phyloP scores from a whole-genome alignment of 2,329 filamentous ascomycete genomes.

The Aspergillus pseudotamarii region DNA sequence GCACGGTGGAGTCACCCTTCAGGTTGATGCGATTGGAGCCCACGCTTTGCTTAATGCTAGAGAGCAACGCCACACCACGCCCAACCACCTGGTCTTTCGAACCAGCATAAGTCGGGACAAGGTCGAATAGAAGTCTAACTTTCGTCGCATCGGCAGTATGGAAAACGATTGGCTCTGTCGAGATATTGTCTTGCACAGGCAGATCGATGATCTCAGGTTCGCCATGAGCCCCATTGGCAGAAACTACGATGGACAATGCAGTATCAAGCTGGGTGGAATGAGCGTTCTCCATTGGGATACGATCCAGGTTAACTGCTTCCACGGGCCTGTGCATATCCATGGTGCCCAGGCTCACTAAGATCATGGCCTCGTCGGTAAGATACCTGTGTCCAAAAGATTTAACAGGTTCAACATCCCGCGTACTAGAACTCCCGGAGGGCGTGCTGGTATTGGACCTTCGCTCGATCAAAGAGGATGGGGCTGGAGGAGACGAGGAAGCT shows the following conservation, averaged over 20 bases:
- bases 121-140: slow-evolving; percentile 90
- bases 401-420: slow-evolving; percentile 68
- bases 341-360: slow-evolving; percentile 88
- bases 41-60: slow-evolving; percentile 78
- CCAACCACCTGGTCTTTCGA: slow-evolving; percentile 79
- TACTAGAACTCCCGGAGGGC: slow-evolving; percentile 42
- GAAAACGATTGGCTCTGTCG: slow-evolving; percentile 91
- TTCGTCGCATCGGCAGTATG: slow-evolving; percentile 74
- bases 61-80: slow-evolving; percentile 83
- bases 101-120: slow-evolving; percentile 92
- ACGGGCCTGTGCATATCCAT: slow-evolving; percentile 88
- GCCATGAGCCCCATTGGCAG: slow-evolving; percentile 79
- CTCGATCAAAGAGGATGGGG: slow-evolving; percentile 45
- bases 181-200: slow-evolving; percentile 89
- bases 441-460: slow-evolving; percentile 42
- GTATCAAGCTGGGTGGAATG: slow-evolving; percentile 94
- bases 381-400: slow-evolving; percentile 97
- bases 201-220: slow-evolving; percentile 89
- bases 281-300: slow-evolving; percentile 82
- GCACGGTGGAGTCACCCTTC: slow-evolving; percentile 88
- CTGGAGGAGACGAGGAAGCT: slow-evolving; percentile 38
- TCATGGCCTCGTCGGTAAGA: slow-evolving; percentile 82
- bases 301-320: slow-evolving; percentile 82
- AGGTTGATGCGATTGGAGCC: slow-evolving; percentile 87
- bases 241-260: slow-evolving; percentile 86